Conservation (phyloP, 805 yeast species). For the Pichia sporocuriosa region DNA sequence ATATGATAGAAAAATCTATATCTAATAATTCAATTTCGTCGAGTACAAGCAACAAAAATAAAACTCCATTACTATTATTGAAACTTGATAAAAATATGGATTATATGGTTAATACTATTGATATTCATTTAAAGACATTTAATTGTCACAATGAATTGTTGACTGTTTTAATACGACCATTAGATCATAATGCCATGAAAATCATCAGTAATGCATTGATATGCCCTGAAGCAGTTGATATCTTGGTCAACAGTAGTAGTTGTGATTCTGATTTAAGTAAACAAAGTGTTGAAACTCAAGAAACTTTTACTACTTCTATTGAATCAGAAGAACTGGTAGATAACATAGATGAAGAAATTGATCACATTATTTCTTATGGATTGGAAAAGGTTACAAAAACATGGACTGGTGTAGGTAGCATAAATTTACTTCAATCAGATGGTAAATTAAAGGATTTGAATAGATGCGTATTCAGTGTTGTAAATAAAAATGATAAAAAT, state of each 20-base stretch:
- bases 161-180: constrained; percentile 12
- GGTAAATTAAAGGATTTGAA: constrained; percentile 10
- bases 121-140: constrained; percentile 13
- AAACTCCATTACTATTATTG: constrained; percentile 1
- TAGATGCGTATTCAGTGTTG: constrained; percentile 13
- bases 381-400: neutral
- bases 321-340: neutral
- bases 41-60: neutral
- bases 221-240: constrained; percentile 5
- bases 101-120: constrained; percentile 11
- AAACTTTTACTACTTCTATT: constrained; percentile 3
- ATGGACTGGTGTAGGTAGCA: constrained; percentile 10
- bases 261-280: constrained; percentile 18
- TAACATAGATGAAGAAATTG: neutral
- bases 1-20: neutral
- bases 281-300: neutral
- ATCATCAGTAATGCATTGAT: constrained; percentile 4
- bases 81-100: constrained; percentile 5
- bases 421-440: constrained; percentile 1
- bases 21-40: neutral
- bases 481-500: neutral
- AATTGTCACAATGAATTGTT: constrained; percentile 6
- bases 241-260: constrained; percentile 1
- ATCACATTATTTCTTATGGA: no score
- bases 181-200: constrained; percentile 1